These are phyloP conservation scores for Mantamonas sphyraenae DNA, from an alignment of 78 protist genomes.

Conservation along the genomic window DNA sequence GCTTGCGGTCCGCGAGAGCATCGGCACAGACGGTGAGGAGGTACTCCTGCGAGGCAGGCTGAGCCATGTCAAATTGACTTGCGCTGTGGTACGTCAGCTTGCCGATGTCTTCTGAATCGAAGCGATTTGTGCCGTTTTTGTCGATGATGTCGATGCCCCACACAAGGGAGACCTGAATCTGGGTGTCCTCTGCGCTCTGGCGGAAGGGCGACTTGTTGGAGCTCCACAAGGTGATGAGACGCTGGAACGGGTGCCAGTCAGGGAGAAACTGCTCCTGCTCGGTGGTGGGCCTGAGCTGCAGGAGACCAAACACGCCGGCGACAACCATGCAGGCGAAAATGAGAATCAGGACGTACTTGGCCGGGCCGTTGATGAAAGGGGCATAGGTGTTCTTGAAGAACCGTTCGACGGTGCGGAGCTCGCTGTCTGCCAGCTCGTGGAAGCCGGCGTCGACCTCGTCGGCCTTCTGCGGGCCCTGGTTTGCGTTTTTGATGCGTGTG, in stretches of 20 bases:
- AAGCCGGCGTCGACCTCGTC: neutral
- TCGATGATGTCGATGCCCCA: neutral
- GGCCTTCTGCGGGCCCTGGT: neutral
- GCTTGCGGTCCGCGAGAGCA: neutral
- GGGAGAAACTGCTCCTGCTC: constrained; percentile 1
- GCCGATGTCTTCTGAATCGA: neutral
- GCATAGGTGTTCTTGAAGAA: neutral
- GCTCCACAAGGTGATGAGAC: neutral
- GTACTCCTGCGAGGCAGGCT: neutral
- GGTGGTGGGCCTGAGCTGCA: constrained; percentile 5
- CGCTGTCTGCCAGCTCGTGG: neutral
- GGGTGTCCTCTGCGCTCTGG: neutral
- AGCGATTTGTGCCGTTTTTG: neutral
- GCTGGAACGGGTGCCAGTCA: constrained; percentile 11
- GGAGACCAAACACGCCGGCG: neutral
- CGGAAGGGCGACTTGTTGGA: neutral
- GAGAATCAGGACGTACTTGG: neutral
- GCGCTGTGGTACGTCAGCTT: neutral
- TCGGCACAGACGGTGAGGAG: neutral
- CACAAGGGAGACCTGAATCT: neutral
- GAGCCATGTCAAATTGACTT: neutral
- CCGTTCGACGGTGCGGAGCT: neutral
- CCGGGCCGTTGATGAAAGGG: neutral
- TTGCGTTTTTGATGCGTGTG: neutral
- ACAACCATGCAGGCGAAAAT: neutral